Base-by-base conservation (phyloP, 2,329 filamentous ascomycete genomes). In the Zymoseptoria crescenta region DNA sequence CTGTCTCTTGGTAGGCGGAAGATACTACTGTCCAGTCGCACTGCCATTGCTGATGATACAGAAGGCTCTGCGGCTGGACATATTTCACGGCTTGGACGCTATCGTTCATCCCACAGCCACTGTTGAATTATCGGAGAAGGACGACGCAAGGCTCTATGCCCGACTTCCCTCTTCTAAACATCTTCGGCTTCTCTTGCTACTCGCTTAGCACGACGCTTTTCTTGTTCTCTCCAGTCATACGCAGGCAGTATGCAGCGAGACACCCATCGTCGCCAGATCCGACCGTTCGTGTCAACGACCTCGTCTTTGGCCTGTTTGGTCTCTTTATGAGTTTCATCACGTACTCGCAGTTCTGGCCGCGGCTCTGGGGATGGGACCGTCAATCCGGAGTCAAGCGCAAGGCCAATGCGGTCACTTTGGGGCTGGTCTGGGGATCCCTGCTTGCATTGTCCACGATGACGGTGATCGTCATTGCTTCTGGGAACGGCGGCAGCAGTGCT, bases 71-170 rank as follows among this genome's bases (percentile, higher is more conserved):
- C 52, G 69, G 70, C 24, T 70, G 67, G 68, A 54, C 24, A 8
- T 52, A 51, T n/a, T 63, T 69, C 52, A 56, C 61, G 4, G 60
- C 57, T 27, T 74, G 93, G 93, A 93, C 89, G 10, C 76, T 87
- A 16, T 96, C 91, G 16, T 97, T 96, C 77, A 97, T 97, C 73
- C 92, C 93, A 1, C 94, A 97, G 72, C 85, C 88, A 6, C 76
- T 95, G 61, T 82, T 91, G 63, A 97, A 96, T 79, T 87, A 81
- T 73, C 79, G 79, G 29, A 87, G 91, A 56, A 83, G 84, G 59
- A 88, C 89, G 8, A 96, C 92, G 4, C 81, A 84, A 20, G 94
- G 94, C 49, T 86, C 93, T 4, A 89, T 91, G 0, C 87, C 96
- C 64, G 92, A 96, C 73, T 96, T 95, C 69, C 91, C 91, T 19